Evolutionary conservation across 441 rosid genomes (phyloP), one percentile per base, ranked within the genome.

Genomic region (Corymbia calophylla): DNA sequence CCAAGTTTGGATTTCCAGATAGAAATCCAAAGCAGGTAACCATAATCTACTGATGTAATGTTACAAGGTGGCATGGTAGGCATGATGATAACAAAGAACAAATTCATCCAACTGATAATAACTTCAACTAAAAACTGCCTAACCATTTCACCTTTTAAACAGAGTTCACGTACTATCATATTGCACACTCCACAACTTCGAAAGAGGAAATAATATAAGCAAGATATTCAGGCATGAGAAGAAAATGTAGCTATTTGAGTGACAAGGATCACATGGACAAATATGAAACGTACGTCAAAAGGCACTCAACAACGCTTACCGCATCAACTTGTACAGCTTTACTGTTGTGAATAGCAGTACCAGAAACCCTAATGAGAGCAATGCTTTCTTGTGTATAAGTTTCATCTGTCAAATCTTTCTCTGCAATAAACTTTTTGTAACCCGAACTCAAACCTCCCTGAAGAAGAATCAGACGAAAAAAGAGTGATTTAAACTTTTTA

Each of bases 371-470:
- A 91, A 98, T 92, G 19, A 98, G 98, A 86, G 99, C 97, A 77
- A 97, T 94, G 90, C 93, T 88, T 70, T 98, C 99, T 60, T 93
- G 56, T 11, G 97, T 91, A 90, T 96, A 98, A 86, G 99, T 95
- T 92, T 96, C 99, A 91, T 98, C 99, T 14, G 93, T 55, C 92
- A 90, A 91, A 89, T 95, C 96, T 91, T 93, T 94, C 84, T 95
- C 99, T 88, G 92, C 95, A 90, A 95, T 70, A 14, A 85, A 91
- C 14, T 93, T 95, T 90, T 96, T 96, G 94, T 97, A 98, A 87
- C 99, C 96, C 87, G 98, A 94, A 95, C 99, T 95, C 93, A 96
- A 90, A 89, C 99, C 99, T 91, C 99, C 99, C 99, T 98, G 88
- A 44, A 90, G 54, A 87, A 87, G 27, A 73, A 55, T 81, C 85